Conservation (phyloP, 1,139 yeast genomes). For the Blastobotrys ciferrii region DNA sequence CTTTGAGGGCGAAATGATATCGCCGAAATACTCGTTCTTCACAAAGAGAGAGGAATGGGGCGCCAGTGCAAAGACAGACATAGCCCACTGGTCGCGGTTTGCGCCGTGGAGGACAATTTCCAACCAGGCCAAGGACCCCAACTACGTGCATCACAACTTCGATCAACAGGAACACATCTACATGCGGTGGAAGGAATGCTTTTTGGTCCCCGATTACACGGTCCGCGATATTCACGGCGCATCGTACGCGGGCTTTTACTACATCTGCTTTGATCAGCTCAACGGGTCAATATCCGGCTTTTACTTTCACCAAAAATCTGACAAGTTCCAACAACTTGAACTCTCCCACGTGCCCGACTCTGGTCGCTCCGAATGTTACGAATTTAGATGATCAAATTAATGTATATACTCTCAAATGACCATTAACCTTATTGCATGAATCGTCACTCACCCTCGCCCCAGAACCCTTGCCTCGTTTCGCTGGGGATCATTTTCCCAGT, state of each 20-base stretch:
- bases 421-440: too few species aligned
- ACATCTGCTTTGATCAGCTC: constrained; percentile 74
- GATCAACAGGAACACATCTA: constrained; percentile 53
- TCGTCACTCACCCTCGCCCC: too few species aligned
- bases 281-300: constrained; percentile 75
- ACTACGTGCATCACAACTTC: constrained; percentile 34
- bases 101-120: constrained; percentile 52
- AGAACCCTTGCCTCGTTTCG: too few species aligned
- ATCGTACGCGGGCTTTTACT: constrained; percentile 89
- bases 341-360: constrained; percentile 46
- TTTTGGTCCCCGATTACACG: constrained; percentile 75
- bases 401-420: too few species aligned
- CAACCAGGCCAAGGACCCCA: constrained; percentile 31
- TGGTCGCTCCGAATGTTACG: constrained; percentile 41
- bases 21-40: constrained; percentile 51
- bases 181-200: constrained; percentile 95
- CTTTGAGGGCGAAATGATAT: constrained; percentile 82
- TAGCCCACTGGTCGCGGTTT: constrained; percentile 84
- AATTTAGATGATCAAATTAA: constrained; percentile 33
- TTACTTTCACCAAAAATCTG: constrained; percentile 76
- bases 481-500: too few species aligned
- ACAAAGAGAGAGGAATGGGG: constrained; percentile 57
- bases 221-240: constrained; percentile 64
- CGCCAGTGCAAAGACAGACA: constrained; percentile 63
- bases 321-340: constrained; percentile 69